These are phyloP conservation scores for Pelargonium cotyledonis DNA, from an alignment of 441 rosid genomes.

Conservation along the genomic window DNA sequence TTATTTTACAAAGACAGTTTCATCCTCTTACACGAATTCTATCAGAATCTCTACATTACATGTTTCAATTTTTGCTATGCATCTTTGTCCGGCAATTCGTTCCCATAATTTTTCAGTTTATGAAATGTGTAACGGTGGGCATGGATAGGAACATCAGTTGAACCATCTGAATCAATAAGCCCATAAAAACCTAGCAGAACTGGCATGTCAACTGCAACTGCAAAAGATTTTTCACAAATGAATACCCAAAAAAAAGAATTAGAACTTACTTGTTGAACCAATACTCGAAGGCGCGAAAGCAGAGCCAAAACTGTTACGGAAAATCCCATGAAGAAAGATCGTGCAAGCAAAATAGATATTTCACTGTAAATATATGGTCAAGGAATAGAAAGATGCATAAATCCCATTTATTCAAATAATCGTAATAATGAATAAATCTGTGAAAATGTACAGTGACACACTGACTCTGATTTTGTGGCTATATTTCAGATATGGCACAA, in stretches of 20 bases:
- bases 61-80: neutral
- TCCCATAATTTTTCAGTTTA: no score
- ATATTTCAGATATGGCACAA: neutral
- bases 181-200: neutral
- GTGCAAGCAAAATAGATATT: slow-evolving; percentile 69
- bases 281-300: slow-evolving; percentile 73
- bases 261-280: slow-evolving; percentile 75
- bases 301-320: slow-evolving; percentile 60
- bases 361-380: slow-evolving; percentile 42
- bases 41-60: no score
- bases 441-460: neutral
- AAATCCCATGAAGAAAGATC: slow-evolving; percentile 73
- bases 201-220: neutral
- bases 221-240: neutral
- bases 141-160: neutral
- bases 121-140: neutral
- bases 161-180: neutral
- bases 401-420: neutral
- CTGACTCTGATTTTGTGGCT: neutral
- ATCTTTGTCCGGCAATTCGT: neutral
- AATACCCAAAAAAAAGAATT: slow-evolving; percentile 3
- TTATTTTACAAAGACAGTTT: neutral
- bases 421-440: neutral
- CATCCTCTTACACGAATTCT: neutral
- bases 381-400: slow-evolving; percentile 17